Base-by-base conservation (phyloP, 306 rosid genomes). In the Sesbania bispinosa region DNA sequence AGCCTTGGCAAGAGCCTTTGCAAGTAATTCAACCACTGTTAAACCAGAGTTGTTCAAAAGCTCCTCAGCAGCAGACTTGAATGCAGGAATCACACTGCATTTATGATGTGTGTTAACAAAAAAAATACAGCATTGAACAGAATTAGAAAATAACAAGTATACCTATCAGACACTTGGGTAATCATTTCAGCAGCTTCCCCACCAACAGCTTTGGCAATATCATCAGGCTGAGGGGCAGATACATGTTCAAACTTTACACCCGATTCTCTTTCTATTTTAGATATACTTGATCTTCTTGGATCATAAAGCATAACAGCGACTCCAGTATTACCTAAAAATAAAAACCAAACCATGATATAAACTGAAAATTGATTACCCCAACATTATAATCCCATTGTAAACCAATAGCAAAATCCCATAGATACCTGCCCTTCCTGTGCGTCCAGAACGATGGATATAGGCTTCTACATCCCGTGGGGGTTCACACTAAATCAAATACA, bases 381-480 rank as follows among this genome's bases (percentile, higher is more conserved):
- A 55, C 52, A 35, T 51, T 33, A 26, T 46, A 27, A 36, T 10
- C 47, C 41, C n/a, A 21, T 60, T 16, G 7, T 14, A 73, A 42
- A 41, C 16, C 16, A 79, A 10, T 8, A 24, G 38, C 10, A 20
- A 16, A 32, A 13, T 62, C 43, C 30, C 67, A 54, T 11, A 54
- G 9, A 51, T 72, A 90, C 94, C 97, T 32, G 97, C 99, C 79
- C 97, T 85, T 81, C 99, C 99, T 20, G 99, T 94, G 65, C 95
- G 92, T 30, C 97, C 97, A 60, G 99, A 94, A 9, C 96, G 90
- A 91, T 91, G 99, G 42, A 94, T 94, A 72, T 90, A 94, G 78
- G 83, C 97, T 63, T 90, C 97, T 14, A 87, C 96, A 78, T 89
- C 96, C 72, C 92, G 80, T n/a, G 97, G 99, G 46, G 97, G 92